These are phyloP conservation scores for Arthrobotrys entomopaga DNA, from an alignment of 2,329 filamentous ascomycete genomes.

Conservation along the genomic window DNA sequence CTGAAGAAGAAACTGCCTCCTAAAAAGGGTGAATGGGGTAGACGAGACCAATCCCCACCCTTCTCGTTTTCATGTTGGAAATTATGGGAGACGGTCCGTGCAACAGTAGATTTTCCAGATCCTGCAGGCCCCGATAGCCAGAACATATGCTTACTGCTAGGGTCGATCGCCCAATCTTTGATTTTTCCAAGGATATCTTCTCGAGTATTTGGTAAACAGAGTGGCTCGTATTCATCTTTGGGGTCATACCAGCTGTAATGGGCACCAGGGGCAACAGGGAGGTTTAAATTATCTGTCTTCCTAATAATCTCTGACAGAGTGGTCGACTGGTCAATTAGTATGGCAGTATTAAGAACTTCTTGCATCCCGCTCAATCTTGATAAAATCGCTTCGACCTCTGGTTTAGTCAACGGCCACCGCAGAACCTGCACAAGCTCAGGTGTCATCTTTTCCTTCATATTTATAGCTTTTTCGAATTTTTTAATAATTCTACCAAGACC, in stretches of 20 bases:
- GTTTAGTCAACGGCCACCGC: conserved; percentile 17
- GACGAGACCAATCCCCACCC: no score
- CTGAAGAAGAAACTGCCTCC: conserved; percentile 34
- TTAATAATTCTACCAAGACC: not conserved
- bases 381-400: conserved; percentile 7
- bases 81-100: conserved; percentile 1
- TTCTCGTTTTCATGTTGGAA: not conserved
- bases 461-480: not conserved
- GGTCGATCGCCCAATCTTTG: conserved; percentile 35
- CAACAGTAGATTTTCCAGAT: conserved; percentile 55
- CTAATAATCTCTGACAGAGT: not conserved
- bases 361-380: not conserved
- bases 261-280: conserved; percentile 51
- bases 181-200: conserved; percentile 52
- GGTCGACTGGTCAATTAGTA: conserved; percentile 7
- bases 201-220: conserved; percentile 57
- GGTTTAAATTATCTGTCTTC: conserved; percentile 6
- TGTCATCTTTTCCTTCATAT: not conserved
- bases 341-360: not conserved
- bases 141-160: conserved; percentile 55
- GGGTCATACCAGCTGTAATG: conserved; percentile 55
- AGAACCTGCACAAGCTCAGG: not conserved
- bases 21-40: not conserved
- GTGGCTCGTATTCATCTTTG: conserved; percentile 53
- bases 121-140: conserved; percentile 63